Evolutionary conservation across 176 grass and related monocot genomes (phyloP), one percentile per base, ranked within the genome.

Genomic region (Hsuehochloa calcarea): DNA sequence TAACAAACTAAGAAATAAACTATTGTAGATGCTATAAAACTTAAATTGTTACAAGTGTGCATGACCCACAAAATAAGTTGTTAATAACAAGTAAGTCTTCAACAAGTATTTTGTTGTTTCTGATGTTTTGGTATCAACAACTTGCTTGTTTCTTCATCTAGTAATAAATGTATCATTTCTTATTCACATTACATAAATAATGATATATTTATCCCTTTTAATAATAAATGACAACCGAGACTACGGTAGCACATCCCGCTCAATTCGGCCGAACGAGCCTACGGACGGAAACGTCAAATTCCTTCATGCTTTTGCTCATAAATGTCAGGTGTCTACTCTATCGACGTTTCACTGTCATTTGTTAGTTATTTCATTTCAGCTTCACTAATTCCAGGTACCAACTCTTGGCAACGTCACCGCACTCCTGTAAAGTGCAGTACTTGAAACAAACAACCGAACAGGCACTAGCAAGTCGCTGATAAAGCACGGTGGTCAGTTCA

Each of bases 391-490:
- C 47, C 22, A 26, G 62, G 88, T 26, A 65, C 79, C 72, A 56
- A 72, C 72, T 47, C 47, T 13, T 23, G 41, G 68, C 89, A 59
- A 84, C 85, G 85, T 84, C 85, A 75, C 25, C 61, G 31, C 51
- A 4, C 61, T 45, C 59, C 68, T 54, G 34, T 69, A 70, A 69
- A 27, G 52, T 17, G 64, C 47, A 86, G 5, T 6, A 22, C 26
- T 17, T 51, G 29, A 46, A 50, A 45, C 11, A 47, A 47, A 41
- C 39, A 61, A 62, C 22, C 22, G 6, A 70, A 77, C 73, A 83
- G 51, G 54, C 72, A 26, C 70, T 75, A 87, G 78, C 59, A 87
- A 41, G 45, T 58, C 60, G 25, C 19, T 4, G 23, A 87, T 82
- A 59, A 19, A 67, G n/a, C n/a, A 75, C 20, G 61, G 70, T 7